Conservation (phyloP, 176 grass and related monocot species). For the Thalia dealbata region DNA sequence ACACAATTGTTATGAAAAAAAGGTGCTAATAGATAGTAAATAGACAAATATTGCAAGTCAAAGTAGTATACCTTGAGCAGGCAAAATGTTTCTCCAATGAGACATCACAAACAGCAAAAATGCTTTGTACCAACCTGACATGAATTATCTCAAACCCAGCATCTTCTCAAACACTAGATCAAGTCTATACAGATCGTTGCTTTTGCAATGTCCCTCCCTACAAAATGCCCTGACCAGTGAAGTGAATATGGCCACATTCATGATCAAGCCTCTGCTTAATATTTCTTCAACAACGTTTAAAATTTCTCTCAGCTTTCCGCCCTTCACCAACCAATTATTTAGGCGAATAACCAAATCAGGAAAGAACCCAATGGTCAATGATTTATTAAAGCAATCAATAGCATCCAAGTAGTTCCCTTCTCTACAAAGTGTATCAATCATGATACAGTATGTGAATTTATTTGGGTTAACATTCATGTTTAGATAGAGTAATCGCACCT, state of each 20-base stretch:
- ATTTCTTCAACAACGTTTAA: conserved; percentile 34
- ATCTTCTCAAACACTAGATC: conserved; percentile 38
- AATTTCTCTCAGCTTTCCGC: conserved; percentile 25
- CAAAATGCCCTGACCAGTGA: conserved; percentile 48
- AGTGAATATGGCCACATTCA: conserved; percentile 29
- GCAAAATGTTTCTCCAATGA: neutral
- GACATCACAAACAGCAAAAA: neutral
- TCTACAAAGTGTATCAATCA: conserved; percentile 58
- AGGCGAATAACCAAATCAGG: conserved; percentile 41
- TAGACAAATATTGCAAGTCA: neutral
- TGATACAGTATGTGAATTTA: conserved; percentile 38
- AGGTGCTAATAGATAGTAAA: neutral
- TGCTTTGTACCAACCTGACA: neutral
- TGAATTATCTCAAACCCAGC: conserved; percentile 35
- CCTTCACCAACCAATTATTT: conserved; percentile 46
- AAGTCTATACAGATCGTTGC: conserved; percentile 23
- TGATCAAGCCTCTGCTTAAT: conserved; percentile 17
- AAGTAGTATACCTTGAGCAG: neutral
- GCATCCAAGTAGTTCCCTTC: conserved; percentile 22
- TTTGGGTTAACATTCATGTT: conserved; percentile 46
- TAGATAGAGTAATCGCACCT: conserved; percentile 25
- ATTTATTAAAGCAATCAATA: conserved; percentile 28
- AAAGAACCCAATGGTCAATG: conserved; percentile 10
- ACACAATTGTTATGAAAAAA: neutral
- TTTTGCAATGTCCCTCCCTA: conserved; percentile 26